A percentile compares a stretch with the other conserved stretches of the same genome.
These are phyloP conservation scores for Arthrobotrys pseudoclavata DNA, from an alignment of 2,329 filamentous ascomycete species.

Conservation along the genomic window DNA sequence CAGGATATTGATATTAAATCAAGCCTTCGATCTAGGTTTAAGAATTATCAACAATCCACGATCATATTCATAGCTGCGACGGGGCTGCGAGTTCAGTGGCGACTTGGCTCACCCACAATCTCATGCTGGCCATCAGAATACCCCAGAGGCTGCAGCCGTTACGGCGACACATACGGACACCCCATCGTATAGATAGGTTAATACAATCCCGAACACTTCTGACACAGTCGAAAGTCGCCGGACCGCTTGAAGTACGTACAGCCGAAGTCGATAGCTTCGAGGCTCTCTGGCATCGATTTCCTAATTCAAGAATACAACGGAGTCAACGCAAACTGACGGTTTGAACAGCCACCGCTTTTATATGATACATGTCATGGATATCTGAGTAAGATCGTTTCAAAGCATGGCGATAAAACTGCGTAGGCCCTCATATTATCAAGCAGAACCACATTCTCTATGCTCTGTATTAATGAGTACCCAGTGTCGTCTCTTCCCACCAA, in stretches of 20 bases:
- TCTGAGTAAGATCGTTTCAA: conserved; percentile 47
- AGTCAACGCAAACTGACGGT: conserved; percentile 20
- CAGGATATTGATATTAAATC: background rate
- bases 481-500: conserved; percentile 75
- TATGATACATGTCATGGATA: conserved; percentile 54
- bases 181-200: background rate
- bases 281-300: background rate
- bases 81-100: background rate
- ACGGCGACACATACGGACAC: background rate
- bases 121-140: conserved; percentile 42
- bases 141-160: conserved; percentile 17
- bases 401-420: conserved; percentile 55
- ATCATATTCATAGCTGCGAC: background rate
- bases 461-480: conserved; percentile 61
- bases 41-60: background rate
- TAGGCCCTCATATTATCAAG: conserved; percentile 11
- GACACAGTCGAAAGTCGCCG: conserved; percentile 48
- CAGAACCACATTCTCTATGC: no score
- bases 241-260: conserved; percentile 44
- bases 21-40: background rate
- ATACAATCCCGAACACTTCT: conserved; percentile 34
- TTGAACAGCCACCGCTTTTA: conserved; percentile 41
- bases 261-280: no score
- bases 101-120: background rate
- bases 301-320: conserved; percentile 9